Percentiles rank a stretch among this genome's conserved stretches.
Conservation (phyloP, 1,284 basidiomycete genomes). For the Xanthoconium separans region DNA sequence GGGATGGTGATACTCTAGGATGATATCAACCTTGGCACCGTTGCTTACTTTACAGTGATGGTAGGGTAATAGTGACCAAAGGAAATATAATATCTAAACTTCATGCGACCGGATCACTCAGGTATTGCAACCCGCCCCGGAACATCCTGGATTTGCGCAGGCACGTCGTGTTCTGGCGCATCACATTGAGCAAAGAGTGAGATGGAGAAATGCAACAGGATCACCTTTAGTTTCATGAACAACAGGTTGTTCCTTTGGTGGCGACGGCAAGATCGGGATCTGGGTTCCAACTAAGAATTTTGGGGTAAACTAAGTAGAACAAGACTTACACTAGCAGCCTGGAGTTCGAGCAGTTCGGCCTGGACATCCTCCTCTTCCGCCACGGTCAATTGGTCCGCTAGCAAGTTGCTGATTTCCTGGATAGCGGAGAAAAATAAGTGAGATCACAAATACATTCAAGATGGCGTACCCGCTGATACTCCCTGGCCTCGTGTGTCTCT, state of each 20-base stretch:
- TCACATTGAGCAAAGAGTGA: conserved; percentile 2
- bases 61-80: conserved; percentile 6
- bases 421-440: conserved; percentile 1
- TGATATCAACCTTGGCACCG: conserved; percentile 2
- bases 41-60: conserved; percentile 14
- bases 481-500: conserved; percentile 89
- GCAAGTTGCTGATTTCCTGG: conserved; percentile 89
- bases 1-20: conserved; percentile 51
- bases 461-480: conserved; percentile 78
- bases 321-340: conserved; percentile 56
- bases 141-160: neutral
- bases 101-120: conserved; percentile 14
- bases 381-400: conserved; percentile 76
- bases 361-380: conserved; percentile 96
- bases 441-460: neutral
- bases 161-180: conserved; percentile 6
- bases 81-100: neutral
- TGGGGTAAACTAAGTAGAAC: conserved; percentile 6
- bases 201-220: neutral
- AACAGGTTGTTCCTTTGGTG: conserved; percentile 46
- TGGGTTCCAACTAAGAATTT: conserved; percentile 10
- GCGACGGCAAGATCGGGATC: conserved; percentile 23
- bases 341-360: conserved; percentile 70
- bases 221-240: conserved; percentile 31
- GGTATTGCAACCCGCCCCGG: conserved; percentile 20